phyloP scores from a whole-genome alignment of 805 yeast genomes.

The Barnettozyma botsteinii region DNA sequence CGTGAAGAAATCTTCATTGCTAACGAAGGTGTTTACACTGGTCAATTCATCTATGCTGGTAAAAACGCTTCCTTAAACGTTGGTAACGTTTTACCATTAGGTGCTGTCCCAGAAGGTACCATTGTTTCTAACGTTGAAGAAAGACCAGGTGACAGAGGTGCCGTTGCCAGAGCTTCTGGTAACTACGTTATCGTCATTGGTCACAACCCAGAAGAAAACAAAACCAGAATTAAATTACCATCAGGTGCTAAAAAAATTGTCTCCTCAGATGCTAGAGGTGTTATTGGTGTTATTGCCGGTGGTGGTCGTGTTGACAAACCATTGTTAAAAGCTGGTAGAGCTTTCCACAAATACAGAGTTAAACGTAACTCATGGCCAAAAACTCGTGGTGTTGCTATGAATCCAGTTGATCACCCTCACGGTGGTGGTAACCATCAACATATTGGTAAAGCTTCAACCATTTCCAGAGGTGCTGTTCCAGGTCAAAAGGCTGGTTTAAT shows the following conservation, averaged over 20 bases:
- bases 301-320: slow-evolving; percentile 99
- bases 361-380: slow-evolving; percentile 99
- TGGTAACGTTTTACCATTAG: slow-evolving; percentile 96
- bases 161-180: slow-evolving; percentile 99
- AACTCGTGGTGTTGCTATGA: slow-evolving; percentile 99
- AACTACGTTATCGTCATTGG: slow-evolving; percentile 98
- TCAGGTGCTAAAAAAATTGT: slow-evolving; percentile 98
- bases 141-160: slow-evolving; percentile 99
- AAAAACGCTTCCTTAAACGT: slow-evolving; percentile 94
- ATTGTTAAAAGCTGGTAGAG: slow-evolving; percentile 99
- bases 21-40: slow-evolving; percentile 99
- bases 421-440: slow-evolving; percentile 99
- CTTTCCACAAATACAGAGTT: slow-evolving; percentile 98
- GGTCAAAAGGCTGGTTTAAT: slow-evolving; percentile 99
- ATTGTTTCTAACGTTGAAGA: slow-evolving; percentile 97
- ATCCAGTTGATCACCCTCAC: slow-evolving; percentile 99
- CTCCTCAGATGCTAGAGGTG: slow-evolving; percentile 97
- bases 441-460: slow-evolving; percentile 99
- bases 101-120: slow-evolving; percentile 99
- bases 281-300: slow-evolving; percentile 99
- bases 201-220: slow-evolving; percentile 98
- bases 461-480: slow-evolving; percentile 98
- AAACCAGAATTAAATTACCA: slow-evolving; percentile 98
- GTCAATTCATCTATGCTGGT: slow-evolving; percentile 99
- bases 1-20: slow-evolving; percentile 99